phyloP scores from a whole-genome alignment of 2,329 filamentous ascomycete genomes.

The Paecilomyces dactylethromorphus region DNA sequence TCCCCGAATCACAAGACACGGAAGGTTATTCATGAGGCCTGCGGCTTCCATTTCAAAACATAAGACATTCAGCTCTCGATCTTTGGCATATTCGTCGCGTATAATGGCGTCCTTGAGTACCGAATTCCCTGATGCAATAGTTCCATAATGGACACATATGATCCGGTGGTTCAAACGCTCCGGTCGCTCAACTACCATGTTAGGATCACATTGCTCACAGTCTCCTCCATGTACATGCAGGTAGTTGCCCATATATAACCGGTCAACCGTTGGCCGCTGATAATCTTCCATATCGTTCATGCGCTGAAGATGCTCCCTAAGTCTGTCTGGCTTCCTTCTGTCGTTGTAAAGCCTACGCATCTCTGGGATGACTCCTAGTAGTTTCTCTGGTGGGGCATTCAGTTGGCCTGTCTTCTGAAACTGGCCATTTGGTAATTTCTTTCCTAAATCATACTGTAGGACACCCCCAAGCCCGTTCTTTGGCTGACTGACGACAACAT shows the following conservation, averaged over 20 bases:
- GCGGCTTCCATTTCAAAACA: slow-evolving; percentile 26
- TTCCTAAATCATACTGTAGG: slow-evolving; percentile 9
- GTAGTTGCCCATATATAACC: background rate
- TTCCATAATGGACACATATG: slow-evolving; percentile 8
- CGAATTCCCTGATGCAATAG: slow-evolving; percentile 11
- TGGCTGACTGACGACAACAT: slow-evolving; percentile 14
- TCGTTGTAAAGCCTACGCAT: slow-evolving; percentile 1
- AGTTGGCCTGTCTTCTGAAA: slow-evolving; percentile 8
- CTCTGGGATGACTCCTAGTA: background rate
- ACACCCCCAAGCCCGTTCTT: slow-evolving; percentile 9
- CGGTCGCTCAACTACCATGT: background rate
- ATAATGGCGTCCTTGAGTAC: slow-evolving; percentile 9
- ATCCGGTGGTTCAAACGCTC: background rate
- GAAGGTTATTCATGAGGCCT: slow-evolving; percentile 22
- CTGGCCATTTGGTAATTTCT: background rate
- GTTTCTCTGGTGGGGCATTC: slow-evolving; percentile 1
- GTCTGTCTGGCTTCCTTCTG: background rate
- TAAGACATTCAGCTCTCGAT: slow-evolving; percentile 7
- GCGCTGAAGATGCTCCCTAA: slow-evolving; percentile 3
- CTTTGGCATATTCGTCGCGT: slow-evolving; percentile 1
- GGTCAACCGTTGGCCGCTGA: background rate
- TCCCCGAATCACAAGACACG: slow-evolving; percentile 34
- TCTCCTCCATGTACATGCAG: background rate
- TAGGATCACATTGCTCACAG: background rate
- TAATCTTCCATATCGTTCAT: slow-evolving; percentile 4